phyloP scores from a whole-genome alignment of 116 monocot species.

The Papilionanthe hybrid region DNA sequence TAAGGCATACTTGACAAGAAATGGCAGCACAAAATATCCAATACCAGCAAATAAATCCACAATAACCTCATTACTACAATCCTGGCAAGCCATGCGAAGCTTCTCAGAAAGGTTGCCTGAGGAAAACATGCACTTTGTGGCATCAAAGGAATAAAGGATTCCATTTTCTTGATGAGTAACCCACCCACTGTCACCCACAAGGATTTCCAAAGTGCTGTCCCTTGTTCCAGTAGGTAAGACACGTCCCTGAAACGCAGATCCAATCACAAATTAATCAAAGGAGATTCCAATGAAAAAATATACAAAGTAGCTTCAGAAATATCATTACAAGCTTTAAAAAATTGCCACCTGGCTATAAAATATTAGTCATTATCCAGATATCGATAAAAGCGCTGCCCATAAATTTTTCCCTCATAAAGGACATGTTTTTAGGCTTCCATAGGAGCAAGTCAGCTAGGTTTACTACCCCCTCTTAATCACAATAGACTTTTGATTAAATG shows the following conservation, averaged over 20 bases:
- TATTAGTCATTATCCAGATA: not conserved
- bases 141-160: slow-evolving; percentile 82
- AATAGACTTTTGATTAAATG: too few relatives aligned
- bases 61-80: slow-evolving; percentile 70
- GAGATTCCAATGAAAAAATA: not conserved
- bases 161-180: slow-evolving; percentile 91
- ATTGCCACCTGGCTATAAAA: not conserved
- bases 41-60: slow-evolving; percentile 97
- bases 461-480: too few relatives aligned
- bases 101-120: slow-evolving; percentile 92
- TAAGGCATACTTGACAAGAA: slow-evolving; percentile 74
- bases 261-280: not conserved
- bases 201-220: slow-evolving; percentile 85
- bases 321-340: not conserved
- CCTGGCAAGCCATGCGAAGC: slow-evolving; percentile 61
- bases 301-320: not conserved
- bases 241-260: slow-evolving; percentile 48
- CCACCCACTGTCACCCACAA: slow-evolving; percentile 76
- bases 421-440: too few relatives aligned
- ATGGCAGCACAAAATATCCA: slow-evolving; percentile 93
- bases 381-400: too few relatives aligned
- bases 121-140: slow-evolving; percentile 96
- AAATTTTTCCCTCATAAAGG: too few relatives aligned
- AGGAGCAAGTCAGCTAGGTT: too few relatives aligned
- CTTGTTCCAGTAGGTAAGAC: slow-evolving; percentile 77